Percentiles rank a stretch among this genome's conserved stretches.
Conservation (phyloP, 305 asterid genomes). For the Stenogyne calaminthoides region DNA sequence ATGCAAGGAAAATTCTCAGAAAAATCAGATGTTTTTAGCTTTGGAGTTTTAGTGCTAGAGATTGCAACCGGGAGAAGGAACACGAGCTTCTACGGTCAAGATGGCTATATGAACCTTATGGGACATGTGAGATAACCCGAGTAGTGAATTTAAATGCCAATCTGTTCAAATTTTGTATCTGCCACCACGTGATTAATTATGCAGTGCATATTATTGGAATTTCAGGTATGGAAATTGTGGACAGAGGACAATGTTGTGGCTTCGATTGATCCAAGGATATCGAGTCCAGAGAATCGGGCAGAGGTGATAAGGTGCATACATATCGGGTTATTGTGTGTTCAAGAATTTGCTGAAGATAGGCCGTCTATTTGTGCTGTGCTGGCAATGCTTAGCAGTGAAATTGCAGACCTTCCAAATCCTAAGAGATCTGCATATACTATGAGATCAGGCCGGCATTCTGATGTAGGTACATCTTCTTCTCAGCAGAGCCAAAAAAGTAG, state of each 20-base stretch:
- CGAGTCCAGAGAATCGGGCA: background rate
- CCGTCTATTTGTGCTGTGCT: background rate
- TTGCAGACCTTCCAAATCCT: background rate
- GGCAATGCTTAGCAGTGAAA: background rate
- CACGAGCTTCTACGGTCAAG: slow-evolving; percentile 32
- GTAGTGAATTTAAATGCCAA: background rate
- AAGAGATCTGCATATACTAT: background rate
- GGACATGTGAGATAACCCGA: slow-evolving; percentile 37
- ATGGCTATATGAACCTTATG: slow-evolving; percentile 34
- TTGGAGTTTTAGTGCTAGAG: slow-evolving; percentile 45
- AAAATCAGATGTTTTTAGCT: slow-evolving; percentile 29
- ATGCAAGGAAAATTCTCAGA: background rate
- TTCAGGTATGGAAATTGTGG: slow-evolving; percentile 16
- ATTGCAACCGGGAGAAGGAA: slow-evolving; percentile 37
- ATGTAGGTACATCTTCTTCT: background rate
- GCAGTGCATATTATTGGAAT: background rate
- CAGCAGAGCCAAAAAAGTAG: background rate
- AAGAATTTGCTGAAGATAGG: background rate
- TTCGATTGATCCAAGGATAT: slow-evolving; percentile 1
- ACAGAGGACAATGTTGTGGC: background rate
- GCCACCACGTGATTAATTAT: background rate
- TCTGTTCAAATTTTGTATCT: background rate
- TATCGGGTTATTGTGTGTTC: slow-evolving; percentile 3
- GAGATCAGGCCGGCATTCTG: background rate
- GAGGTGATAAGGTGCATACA: background rate